Percentiles rank a stretch among this genome's conserved stretches.
Conservation (phyloP, 179 eudicot genomes). For the Beta corolliflora region DNA sequence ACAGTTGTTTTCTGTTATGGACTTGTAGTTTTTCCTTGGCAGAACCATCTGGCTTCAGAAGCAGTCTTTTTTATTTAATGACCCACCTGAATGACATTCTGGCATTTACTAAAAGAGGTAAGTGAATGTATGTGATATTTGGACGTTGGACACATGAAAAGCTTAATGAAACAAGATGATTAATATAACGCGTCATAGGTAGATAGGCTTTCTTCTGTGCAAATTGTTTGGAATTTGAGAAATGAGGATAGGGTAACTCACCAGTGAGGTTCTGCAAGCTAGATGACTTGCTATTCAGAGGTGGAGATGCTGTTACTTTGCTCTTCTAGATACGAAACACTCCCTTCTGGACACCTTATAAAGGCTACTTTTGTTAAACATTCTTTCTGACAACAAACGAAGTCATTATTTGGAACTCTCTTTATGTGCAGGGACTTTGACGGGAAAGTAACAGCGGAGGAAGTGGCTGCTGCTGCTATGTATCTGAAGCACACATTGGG, state of each 20-base stretch:
- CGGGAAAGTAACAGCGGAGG: constrained; percentile 37
- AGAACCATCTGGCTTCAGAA: too few species aligned
- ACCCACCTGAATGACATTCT: not conserved
- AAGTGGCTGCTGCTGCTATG: constrained; percentile 70
- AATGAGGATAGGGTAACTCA: too few species aligned
- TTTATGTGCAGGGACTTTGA: constrained; percentile 23
- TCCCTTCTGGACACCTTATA: too few species aligned
- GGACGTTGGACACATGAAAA: not conserved
- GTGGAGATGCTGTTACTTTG: not conserved
- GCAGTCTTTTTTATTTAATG: too few species aligned
- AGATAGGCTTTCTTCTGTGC: not conserved
- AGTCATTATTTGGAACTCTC: not conserved
- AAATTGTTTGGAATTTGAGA: not conserved
- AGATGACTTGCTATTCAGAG: not conserved
- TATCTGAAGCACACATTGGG: constrained; percentile 73
- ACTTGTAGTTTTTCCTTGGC: too few species aligned
- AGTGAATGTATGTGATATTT: not conserved
- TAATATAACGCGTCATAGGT: not conserved
- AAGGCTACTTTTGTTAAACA: too few species aligned
- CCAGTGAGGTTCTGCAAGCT: not conserved
- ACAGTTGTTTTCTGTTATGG: too few species aligned
- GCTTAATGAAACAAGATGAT: not conserved
- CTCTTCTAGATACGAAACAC: too few species aligned
- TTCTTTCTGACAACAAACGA: not conserved
- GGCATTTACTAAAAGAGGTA: not conserved